Conservation (phyloP, 2,329 filamentous ascomycete genomes). For the Beauveria sp. region DNA sequence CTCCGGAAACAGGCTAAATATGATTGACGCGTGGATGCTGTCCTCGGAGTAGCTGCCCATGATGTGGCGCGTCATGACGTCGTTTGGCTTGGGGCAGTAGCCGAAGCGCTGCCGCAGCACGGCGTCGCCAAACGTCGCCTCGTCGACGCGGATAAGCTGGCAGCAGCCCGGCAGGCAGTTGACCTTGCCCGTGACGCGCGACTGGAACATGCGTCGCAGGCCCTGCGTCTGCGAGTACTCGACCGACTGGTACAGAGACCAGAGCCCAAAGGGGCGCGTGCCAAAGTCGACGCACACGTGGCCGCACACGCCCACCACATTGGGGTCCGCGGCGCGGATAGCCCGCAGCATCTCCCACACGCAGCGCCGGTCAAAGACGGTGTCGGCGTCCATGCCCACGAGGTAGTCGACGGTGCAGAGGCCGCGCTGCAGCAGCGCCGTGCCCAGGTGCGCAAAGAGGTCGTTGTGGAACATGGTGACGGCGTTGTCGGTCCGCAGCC, state of each 20-base stretch:
- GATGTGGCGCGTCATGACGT: conserved; percentile 40
- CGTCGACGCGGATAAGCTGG: conserved; percentile 41
- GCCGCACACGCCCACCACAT: conserved; percentile 39
- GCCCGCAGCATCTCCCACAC: conserved; percentile 36
- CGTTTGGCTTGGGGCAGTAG: conserved; percentile 40
- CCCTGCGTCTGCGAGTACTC: conserved; percentile 42
- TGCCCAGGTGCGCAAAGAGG: conserved; percentile 33
- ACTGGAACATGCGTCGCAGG: conserved; percentile 40
- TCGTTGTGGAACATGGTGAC: conserved; percentile 39
- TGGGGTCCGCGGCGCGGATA: conserved; percentile 33
- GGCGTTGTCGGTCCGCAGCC: conserved; percentile 31
- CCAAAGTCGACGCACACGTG: conserved; percentile 41
- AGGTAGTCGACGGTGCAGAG: conserved; percentile 34
- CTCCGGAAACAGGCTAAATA: conserved; percentile 36
- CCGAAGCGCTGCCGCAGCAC: conserved; percentile 39
- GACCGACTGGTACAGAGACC: conserved; percentile 39
- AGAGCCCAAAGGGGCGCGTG: conserved; percentile 31
- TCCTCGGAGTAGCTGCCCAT: conserved; percentile 42
- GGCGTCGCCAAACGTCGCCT: conserved; percentile 39
- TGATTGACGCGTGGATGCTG: conserved; percentile 40
- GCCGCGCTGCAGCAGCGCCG: conserved; percentile 28
- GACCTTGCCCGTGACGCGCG: conserved; percentile 40
- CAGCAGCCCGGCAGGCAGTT: conserved; percentile 42
- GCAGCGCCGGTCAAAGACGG: conserved; percentile 36
- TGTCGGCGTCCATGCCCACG: conserved; percentile 41